These are phyloP conservation scores for Hygrocybe coccinea DNA, from an alignment of 768 basidiomycete genomes.

Conservation along the genomic window DNA sequence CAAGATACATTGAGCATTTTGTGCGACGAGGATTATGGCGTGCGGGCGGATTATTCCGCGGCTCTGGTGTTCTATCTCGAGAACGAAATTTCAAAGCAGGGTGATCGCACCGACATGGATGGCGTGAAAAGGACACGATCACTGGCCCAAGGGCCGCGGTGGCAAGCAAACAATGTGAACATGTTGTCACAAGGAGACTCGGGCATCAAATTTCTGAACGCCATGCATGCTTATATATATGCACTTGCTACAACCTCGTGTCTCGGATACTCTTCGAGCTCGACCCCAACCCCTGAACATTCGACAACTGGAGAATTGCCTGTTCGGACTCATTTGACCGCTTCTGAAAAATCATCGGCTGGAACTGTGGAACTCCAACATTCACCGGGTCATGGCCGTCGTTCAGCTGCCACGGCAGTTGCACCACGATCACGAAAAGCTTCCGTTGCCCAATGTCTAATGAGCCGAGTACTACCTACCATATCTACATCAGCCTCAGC, in stretches of 20 bases:
- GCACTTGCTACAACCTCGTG: conserved; percentile 68
- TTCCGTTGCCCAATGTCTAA: conserved; percentile 48
- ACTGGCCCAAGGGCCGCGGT: conserved; percentile 45
- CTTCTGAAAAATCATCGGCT: conserved; percentile 18
- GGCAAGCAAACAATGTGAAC: conserved; percentile 43
- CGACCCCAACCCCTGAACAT: conserved; percentile 40
- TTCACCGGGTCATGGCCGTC: conserved; percentile 37
- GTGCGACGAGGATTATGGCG: conserved; percentile 72
- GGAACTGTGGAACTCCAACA: conserved; percentile 28
- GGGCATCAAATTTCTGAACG: conserved; percentile 69
- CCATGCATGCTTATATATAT: conserved; percentile 75
- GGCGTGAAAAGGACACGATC: conserved; percentile 43
- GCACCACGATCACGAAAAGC: conserved; percentile 53
- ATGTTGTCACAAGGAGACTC: conserved; percentile 50
- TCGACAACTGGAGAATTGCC: conserved; percentile 25
- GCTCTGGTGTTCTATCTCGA: conserved; percentile 72
- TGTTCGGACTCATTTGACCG: conserved; percentile 31
- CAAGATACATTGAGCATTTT: conserved; percentile 83
- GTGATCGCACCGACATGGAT: conserved; percentile 46
- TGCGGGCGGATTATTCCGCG: conserved; percentile 72
- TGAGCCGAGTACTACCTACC: conserved; percentile 44
- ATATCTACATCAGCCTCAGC: conserved; percentile 48
- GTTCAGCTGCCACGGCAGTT: conserved; percentile 41
- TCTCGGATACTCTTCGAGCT: conserved; percentile 44
- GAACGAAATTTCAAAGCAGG: conserved; percentile 66